Percentiles rank a stretch among this genome's conserved stretches.
phyloP scores from a whole-genome alignment of 192 early-diverging fungal species.

The Lunasporangiospora selenospora region DNA sequence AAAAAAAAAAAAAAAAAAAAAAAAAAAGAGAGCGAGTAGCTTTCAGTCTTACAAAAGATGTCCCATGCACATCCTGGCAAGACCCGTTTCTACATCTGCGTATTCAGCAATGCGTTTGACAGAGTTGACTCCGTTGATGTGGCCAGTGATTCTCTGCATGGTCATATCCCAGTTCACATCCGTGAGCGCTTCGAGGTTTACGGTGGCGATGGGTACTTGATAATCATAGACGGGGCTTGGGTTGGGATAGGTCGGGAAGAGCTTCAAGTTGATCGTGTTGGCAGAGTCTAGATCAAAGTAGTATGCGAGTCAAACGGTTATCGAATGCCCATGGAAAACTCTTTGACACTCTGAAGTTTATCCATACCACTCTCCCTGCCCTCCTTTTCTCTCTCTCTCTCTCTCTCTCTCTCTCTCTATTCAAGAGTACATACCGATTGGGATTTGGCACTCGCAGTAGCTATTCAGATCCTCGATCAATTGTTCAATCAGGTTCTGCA shows the following conservation, averaged over 20 bases:
- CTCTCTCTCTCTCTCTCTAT: no score
- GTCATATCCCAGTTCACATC: conserved; percentile 95
- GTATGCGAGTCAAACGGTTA: no score
- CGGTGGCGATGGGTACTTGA: conserved; percentile 82
- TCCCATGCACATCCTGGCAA: conserved; percentile 82
- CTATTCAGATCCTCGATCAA: conserved; percentile 85
- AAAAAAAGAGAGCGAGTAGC: neutral
- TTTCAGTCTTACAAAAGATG: conserved; percentile 91
- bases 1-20: conserved; percentile 62
- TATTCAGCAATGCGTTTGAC: conserved; percentile 83
- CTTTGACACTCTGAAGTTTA: no score
- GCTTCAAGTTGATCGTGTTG: conserved; percentile 85
- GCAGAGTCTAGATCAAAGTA: conserved; percentile 70
- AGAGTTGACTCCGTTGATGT: conserved; percentile 87
- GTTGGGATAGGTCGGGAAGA: conserved; percentile 81
- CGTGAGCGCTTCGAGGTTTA: conserved; percentile 66
- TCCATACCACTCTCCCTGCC: no score
- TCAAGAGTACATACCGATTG: conserved; percentile 84
- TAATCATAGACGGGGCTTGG: conserved; percentile 80
- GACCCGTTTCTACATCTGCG: conserved; percentile 76
- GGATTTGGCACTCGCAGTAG: conserved; percentile 87
- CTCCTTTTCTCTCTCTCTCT: no score
- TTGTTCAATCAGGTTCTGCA: conserved; percentile 86
- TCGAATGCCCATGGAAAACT: no score
- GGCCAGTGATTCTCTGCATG: conserved; percentile 73